Evolutionary conservation across 2,329 filamentous ascomycete species (phyloP), one percentile per base, ranked within the genome.

Genomic region (Microsporum canis): DNA sequence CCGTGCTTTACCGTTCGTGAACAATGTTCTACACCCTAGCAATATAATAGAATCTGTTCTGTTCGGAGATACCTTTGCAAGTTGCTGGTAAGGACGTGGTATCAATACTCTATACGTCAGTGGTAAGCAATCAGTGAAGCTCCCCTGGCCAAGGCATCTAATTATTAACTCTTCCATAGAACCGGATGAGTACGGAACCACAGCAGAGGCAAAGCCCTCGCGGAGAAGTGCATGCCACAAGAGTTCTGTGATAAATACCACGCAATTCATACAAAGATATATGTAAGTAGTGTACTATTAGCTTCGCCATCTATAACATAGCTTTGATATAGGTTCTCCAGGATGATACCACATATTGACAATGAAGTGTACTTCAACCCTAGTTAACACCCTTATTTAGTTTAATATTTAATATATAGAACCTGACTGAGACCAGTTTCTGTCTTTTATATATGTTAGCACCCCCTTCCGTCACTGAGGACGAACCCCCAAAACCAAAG

Each of bases 1-100:
- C 8, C 80, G 77, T 60, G 81, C 81, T 1, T 69, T 83, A 6
- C 80, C 80, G 12, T 82, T 82, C 63, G 80, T 82, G 62, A 82
- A 82, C 72, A 82, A 82, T 64, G 77, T 82, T 0, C 80, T 79
- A 1, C 79, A 82, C 65, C 68, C 82, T 58, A 80, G 78, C 58
- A 79, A 79, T 66, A 73, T 80, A 61, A 77, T 80, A 57, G 77
- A 77, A 27, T 74, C 69, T 7, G 79, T 82, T 1, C 74, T 82
- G 36, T 80, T 77, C 12, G 80, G 78, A 60, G 80, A 82, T 64
- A 78, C 80, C 59, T 82, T 71, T 62, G 67, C 66, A 17, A 72
- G 67, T 57, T 82, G 78, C 67, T 79, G 76, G 64, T 78, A 78
- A 70, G 78, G 77, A 7, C 74, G 79, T 61, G 78, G 78, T 49